Evolutionary conservation across 2,329 filamentous ascomycete species (phyloP), one percentile per base, ranked within the genome.

Genomic region (Beauveria caledonica): DNA sequence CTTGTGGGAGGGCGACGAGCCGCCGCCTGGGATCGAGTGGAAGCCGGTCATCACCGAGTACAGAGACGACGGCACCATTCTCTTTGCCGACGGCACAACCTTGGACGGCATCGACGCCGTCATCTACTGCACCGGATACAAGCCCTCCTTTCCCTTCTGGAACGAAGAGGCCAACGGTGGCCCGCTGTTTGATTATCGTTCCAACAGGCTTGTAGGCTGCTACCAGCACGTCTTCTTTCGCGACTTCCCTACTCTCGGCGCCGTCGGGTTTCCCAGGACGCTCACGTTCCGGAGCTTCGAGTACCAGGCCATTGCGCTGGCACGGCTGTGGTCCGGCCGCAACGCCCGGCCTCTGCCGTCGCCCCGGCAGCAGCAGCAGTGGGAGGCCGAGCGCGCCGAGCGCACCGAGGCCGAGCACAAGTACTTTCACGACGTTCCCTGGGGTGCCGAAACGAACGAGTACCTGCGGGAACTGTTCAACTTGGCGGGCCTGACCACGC

Each of bases 161-260:
- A 81, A 83, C 62, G 62, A 55, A 5, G 63, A 69, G 9, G 67
- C 62, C 0, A 80, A 79, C 33, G 80, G 80, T 0, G 73, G 77
- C 0, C 66, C 71, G 1, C 63, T 86, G 1, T 85, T 72, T 66
- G 78, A 84, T 66, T 84, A 85, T 64, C 62, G 68, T 1, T 61
- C 68, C 0, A 74, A 76, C 29, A 77, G 75, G 21, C 67, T 84
- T 2, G 60, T 74, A 0, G 73, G 74, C 0, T 75, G 64, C 2
- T 85, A 82, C 64, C 75, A 74, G 69, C 81, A 84, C 65, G 82
- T 79, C 0, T 84, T 84, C 67, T 74, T 81, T 54, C 75, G 72
- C 1, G 74, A 77, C 23, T 76, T 77, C 45, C 68, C 74, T 0
- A 80, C 77, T 0, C 68, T 86, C 0, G 82, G 73, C 0, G 27